Percentiles rank a stretch among this genome's conserved stretches.
These are phyloP conservation scores for Hirsutella thompsonii DNA, from an alignment of 2,329 filamentous ascomycete genomes.

Conservation along the genomic window DNA sequence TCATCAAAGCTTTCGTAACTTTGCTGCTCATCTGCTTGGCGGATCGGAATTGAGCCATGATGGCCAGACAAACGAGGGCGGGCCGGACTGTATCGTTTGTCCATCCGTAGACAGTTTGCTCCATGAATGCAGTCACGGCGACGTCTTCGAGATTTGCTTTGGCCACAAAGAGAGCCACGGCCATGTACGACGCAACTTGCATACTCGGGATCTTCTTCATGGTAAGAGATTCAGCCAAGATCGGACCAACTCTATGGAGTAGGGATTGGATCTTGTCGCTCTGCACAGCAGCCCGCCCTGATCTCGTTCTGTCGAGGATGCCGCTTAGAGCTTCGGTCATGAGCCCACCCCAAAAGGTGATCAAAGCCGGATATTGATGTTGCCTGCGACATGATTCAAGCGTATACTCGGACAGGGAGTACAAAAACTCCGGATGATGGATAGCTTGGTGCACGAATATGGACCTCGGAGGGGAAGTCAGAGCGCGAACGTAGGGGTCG, in stretches of 20 bases:
- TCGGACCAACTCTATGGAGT: slow-evolving; percentile 49
- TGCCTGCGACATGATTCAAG: slow-evolving; percentile 58
- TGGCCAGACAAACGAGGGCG: slow-evolving; percentile 66
- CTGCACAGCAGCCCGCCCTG: slow-evolving; percentile 64
- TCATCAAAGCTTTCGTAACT: slow-evolving; percentile 57
- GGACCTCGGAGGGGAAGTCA: slow-evolving; percentile 64
- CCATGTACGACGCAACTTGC: slow-evolving; percentile 83
- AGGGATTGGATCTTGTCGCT: slow-evolving; percentile 72
- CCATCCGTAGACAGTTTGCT: slow-evolving; percentile 71
- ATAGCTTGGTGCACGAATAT: slow-evolving; percentile 74
- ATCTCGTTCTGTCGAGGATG: slow-evolving; percentile 65
- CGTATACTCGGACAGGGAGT: slow-evolving; percentile 65
- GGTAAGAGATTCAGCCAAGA: slow-evolving; percentile 66
- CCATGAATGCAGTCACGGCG: slow-evolving; percentile 78
- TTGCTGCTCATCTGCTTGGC: slow-evolving; percentile 55
- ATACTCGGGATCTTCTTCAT: slow-evolving; percentile 66
- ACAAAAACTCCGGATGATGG: slow-evolving; percentile 64
- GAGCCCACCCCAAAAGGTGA: slow-evolving; percentile 86
- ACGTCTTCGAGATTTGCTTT: slow-evolving; percentile 70
- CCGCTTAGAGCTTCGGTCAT: slow-evolving; percentile 75
- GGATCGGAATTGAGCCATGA: slow-evolving; percentile 69
- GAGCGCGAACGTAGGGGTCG: slow-evolving; percentile 68
- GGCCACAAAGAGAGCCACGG: slow-evolving; percentile 71
- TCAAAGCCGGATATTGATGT: slow-evolving; percentile 62
- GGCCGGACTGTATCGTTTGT: slow-evolving; percentile 58